Evolutionary conservation across 805 yeast species (phyloP).

Genomic region (Nakazawaea laoshanensis): DNA sequence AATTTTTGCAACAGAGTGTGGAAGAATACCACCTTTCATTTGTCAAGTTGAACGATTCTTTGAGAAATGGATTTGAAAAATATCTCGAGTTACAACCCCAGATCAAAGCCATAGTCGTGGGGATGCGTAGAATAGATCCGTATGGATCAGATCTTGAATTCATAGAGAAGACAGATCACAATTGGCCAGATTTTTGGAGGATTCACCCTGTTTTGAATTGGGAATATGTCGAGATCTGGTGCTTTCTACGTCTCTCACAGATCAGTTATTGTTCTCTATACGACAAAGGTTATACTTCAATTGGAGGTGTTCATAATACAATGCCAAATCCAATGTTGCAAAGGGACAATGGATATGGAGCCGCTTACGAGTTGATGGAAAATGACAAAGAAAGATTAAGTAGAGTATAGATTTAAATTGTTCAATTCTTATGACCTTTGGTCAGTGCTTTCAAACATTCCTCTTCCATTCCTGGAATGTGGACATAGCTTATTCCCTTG

Average conservation of each 20-base stretch:
- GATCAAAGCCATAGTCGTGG: constrained; percentile 75
- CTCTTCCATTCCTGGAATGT: constrained; percentile 76
- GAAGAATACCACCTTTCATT: constrained; percentile 45
- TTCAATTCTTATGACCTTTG: constrained; percentile 45
- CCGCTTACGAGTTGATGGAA: constrained; percentile 53
- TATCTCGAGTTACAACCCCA: constrained; percentile 46
- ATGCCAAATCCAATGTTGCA: constrained; percentile 57
- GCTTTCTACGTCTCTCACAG: constrained; percentile 51
- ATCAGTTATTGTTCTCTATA: constrained; percentile 70
- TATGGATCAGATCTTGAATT: constrained; percentile 51
- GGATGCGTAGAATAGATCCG: constrained; percentile 85
- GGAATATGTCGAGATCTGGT: constrained; percentile 83
- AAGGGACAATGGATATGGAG: constrained; percentile 24
- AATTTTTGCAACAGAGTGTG: constrained; percentile 53
- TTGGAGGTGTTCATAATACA: constrained; percentile 76
- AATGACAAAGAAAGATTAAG: constrained; percentile 49
- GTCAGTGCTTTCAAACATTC: constrained; percentile 61
- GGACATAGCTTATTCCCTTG: constrained; percentile 61
- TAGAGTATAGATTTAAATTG: constrained; percentile 12
- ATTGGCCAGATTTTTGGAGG: constrained; percentile 85
- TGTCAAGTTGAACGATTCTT: constrained; percentile 29
- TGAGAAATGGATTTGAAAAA: constrained; percentile 63
- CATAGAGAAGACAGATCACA: constrained; percentile 73
- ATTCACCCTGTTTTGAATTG: constrained; percentile 87
- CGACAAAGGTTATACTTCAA: constrained; percentile 79